Evolutionary conservation across 805 yeast species (phyloP), one percentile per base, ranked within the genome.

Genomic region (Saccharomycopsis lassenensis): DNA sequence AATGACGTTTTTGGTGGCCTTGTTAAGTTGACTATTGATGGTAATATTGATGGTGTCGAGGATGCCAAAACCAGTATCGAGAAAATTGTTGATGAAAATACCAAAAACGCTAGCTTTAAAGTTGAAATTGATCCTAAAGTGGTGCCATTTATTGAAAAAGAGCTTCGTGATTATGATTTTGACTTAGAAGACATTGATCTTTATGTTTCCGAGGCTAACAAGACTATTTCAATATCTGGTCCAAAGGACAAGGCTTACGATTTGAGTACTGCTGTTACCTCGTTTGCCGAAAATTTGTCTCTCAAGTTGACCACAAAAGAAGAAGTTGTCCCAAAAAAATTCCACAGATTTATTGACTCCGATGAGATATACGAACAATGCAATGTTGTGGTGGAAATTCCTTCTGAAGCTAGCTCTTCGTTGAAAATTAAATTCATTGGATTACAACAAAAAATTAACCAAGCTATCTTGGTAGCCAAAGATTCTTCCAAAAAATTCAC

Each of bases 11-110:
- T 71, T 49, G 77, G 77, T 24, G 71, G 64, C 32, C 54, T 70
- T n/a, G 65, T 80, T 22, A 62, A 64, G 23, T 77, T 87, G 37
- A 59, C 74, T 19, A 62, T 87, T 38, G 79, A 73, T 42, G 97
- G 96, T 59, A 94, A 86, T 52, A 68, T 71, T 42, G 93, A 82
- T 53, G 86, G 95, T 37, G 81, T 82, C 48, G 69, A 67, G 45
- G 66, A 67, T 33, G 95, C 96, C 21, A 78, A 78, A 52, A 55
- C 61, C 24, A 73, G 67, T 52, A 85, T 89, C 46, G 47, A 72
- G 51, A 73, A 70, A 15, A 80, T 86, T 49, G 93, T 86, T 33
- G 68, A 71, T 50, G 82, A 80, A 50, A 77, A 80, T 49, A 78
- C 85, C 37, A 78, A 76, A 51, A 63, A 59, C 47, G 59, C 77